Percentiles rank a stretch among this genome's conserved stretches.
Conservation (phyloP, 1,284 basidiomycete genomes). For the Ustilago crameri region DNA sequence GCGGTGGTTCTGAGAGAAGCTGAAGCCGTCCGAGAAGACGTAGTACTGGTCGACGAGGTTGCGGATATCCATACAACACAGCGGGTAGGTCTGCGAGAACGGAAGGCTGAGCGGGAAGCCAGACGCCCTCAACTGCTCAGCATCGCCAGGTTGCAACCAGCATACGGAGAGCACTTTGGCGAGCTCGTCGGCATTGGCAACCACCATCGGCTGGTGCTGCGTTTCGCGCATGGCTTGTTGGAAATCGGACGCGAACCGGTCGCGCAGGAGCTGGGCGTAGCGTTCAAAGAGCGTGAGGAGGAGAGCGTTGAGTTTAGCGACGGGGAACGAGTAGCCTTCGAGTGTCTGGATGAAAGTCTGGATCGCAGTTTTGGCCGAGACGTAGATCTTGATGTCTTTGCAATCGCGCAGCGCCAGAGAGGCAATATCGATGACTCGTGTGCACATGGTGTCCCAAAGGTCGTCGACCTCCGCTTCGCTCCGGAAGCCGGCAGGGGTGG, state of each 20-base stretch:
- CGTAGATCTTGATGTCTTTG: constrained; percentile 82
- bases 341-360: constrained; percentile 91
- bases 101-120: constrained; percentile 82
- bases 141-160: constrained; percentile 77
- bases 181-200: constrained; percentile 78
- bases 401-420: constrained; percentile 79
- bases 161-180: constrained; percentile 83
- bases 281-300: constrained; percentile 89
- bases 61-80: constrained; percentile 95
- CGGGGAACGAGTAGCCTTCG: constrained; percentile 84
- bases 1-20: constrained; percentile 76
- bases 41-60: constrained; percentile 96
- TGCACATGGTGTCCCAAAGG: constrained; percentile 90
- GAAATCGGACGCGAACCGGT: constrained; percentile 79
- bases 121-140: constrained; percentile 25
- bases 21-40: constrained; percentile 92
- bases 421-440: constrained; percentile 80
- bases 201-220: constrained; percentile 90
- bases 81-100: constrained; percentile 93
- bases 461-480: constrained; percentile 91
- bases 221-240: constrained; percentile 77
- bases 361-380: constrained; percentile 85
- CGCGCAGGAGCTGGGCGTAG: constrained; percentile 84
- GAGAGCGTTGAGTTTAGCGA: constrained; percentile 82
- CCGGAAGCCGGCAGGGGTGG: constrained; percentile 79